These are phyloP conservation scores for Microsporum canis DNA, from an alignment of 2,329 filamentous ascomycete species.

Conservation along the genomic window DNA sequence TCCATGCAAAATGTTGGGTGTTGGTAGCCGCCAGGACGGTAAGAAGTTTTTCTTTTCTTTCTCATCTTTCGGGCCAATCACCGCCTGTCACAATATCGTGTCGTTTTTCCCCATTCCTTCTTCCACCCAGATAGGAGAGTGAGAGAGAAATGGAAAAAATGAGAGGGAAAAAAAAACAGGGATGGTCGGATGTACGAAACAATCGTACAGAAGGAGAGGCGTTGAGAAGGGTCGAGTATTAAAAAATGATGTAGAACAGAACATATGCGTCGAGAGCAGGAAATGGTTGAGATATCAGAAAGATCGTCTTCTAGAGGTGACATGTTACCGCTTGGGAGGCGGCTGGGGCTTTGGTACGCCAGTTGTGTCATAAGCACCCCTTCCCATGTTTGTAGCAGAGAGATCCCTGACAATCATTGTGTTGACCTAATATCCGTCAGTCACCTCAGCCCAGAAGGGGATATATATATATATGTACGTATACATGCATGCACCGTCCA, in stretches of 20 bases:
- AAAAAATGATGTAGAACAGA: conserved; percentile 3
- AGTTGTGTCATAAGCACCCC: conserved; percentile 43
- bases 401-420: conserved; percentile 15
- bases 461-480: neutral
- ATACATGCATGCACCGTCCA: neutral
- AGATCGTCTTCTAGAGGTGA: neutral
- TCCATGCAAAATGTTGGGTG: conserved; percentile 1
- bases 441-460: neutral
- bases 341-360: conserved; percentile 42
- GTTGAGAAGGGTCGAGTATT: conserved; percentile 18
- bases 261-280: conserved; percentile 1
- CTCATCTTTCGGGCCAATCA: neutral
- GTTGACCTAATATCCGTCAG: neutral
- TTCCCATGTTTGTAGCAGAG: conserved; percentile 39
- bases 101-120: neutral
- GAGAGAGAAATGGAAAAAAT: neutral
- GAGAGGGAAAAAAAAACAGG: neutral
- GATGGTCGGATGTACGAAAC: neutral
- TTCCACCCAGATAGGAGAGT: neutral
- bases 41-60: neutral
- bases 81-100: neutral
- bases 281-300: neutral
- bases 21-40: neutral
- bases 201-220: neutral
- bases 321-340: conserved; percentile 26